These are phyloP conservation scores for Alternaria arborescens DNA, from an alignment of 2,329 filamentous ascomycete species.

Conservation along the genomic window DNA sequence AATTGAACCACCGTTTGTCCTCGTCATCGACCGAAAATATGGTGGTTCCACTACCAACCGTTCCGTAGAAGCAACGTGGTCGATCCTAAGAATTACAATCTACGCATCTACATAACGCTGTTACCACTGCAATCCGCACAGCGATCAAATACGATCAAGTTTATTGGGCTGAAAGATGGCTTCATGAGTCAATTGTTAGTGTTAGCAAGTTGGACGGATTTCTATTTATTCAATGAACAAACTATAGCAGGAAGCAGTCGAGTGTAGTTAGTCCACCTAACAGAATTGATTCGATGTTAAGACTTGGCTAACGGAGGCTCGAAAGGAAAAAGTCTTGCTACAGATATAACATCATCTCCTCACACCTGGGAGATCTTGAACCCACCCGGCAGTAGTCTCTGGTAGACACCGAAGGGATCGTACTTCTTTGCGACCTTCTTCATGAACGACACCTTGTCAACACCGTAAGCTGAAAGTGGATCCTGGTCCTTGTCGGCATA, in stretches of 20 bases:
- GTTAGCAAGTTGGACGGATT: background rate
- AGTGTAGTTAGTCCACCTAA: background rate
- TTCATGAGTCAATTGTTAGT: background rate
- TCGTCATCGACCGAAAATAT: too few species aligned
- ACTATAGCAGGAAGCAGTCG: background rate
- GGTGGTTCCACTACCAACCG: too few species aligned
- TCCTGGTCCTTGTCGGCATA: slow-evolving; percentile 48
- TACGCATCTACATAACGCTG: background rate
- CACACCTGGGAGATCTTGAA: slow-evolving; percentile 49
- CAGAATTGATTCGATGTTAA: background rate
- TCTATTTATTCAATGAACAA: background rate
- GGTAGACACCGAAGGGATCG: slow-evolving; percentile 52
- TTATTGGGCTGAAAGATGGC: background rate
- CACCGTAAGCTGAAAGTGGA: slow-evolving; percentile 53
- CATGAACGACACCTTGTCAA: slow-evolving; percentile 46
- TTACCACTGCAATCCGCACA: background rate
- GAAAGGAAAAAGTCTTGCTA: background rate
- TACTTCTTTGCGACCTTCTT: slow-evolving; percentile 46
- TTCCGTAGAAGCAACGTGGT: background rate
- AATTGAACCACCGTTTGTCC: too few species aligned
- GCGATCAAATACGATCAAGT: background rate
- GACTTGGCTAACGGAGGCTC: background rate
- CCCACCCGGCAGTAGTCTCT: slow-evolving; percentile 51
- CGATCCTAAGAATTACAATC: too few species aligned
- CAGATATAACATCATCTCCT: background rate